Conservation (phyloP, 2,329 filamentous ascomycete species). For the Epichloe brachyelytri region DNA sequence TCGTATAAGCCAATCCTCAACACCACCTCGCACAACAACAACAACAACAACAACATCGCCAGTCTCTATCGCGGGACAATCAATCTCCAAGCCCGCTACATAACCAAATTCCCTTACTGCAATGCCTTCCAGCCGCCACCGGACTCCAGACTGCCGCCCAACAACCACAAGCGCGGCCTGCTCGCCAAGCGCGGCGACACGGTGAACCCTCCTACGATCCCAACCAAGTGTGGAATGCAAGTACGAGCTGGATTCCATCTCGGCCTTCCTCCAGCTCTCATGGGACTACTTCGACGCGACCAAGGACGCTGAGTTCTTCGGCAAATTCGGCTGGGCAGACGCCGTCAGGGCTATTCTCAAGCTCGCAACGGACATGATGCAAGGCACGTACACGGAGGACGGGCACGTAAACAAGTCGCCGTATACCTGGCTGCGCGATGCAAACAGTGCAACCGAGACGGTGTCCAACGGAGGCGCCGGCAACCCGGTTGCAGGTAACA, state of each 20-base stretch:
- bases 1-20: conserved; percentile 56
- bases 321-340: conserved; percentile 56
- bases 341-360: conserved; percentile 59
- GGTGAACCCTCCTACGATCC: conserved; percentile 53
- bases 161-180: conserved; percentile 9
- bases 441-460: conserved; percentile 67
- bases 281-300: conserved; percentile 71
- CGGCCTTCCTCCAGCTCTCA: conserved; percentile 70
- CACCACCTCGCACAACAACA: conserved; percentile 34
- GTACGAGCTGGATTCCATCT: conserved; percentile 85
- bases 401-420: conserved; percentile 40
- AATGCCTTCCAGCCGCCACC: conserved; percentile 87
- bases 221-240: conserved; percentile 84
- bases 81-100: conserved; percentile 62
- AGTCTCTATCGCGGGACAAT: conserved; percentile 61
- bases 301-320: conserved; percentile 59
- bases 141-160: conserved; percentile 37
- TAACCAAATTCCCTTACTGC: conserved; percentile 65
- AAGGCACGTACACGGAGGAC: conserved; percentile 57
- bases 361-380: conserved; percentile 56
- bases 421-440: conserved; percentile 68
- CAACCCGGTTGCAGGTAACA: conserved; percentile 66
- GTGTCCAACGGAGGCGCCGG: conserved; percentile 64
- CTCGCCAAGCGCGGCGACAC: conserved; percentile 31
- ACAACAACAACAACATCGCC: conserved; percentile 32